A percentile compares a stretch with the other conserved stretches of the same genome.
phyloP scores from a whole-genome alignment of 306 rosid genomes.

The Malus asiatica region DNA sequence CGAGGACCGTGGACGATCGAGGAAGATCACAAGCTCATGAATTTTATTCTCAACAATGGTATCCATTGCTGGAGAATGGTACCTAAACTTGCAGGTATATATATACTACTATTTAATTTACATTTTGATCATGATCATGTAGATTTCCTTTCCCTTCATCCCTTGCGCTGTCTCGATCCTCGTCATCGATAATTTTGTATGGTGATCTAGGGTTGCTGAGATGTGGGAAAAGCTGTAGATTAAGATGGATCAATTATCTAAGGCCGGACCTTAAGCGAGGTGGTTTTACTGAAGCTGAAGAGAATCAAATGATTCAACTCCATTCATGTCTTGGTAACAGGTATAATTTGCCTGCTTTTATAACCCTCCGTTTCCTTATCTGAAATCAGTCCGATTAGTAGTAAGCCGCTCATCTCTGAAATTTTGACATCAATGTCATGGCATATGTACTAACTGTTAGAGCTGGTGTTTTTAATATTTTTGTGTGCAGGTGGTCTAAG shows the following conservation, averaged over 20 bases:
- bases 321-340: slow-evolving; percentile 89
- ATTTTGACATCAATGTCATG: neutral
- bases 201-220: slow-evolving; percentile 61
- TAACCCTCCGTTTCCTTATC: neutral
- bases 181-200: neutral
- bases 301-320: slow-evolving; percentile 78
- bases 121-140: neutral
- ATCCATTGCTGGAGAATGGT: slow-evolving; percentile 94
- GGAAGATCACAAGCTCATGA: slow-evolving; percentile 86
- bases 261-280: slow-evolving; percentile 99
- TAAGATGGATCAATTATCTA: slow-evolving; percentile 94
- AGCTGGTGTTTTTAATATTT: neutral
- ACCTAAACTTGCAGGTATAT: slow-evolving; percentile 89
- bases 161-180: neutral
- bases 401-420: too few relatives aligned
- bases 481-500: slow-evolving; percentile 75
- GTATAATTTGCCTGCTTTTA: slow-evolving; percentile 14
- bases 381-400: too few relatives aligned
- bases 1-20: slow-evolving; percentile 98
- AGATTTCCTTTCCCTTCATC: neutral
- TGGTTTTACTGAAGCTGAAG: slow-evolving; percentile 75
- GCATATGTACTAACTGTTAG: neutral
- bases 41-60: slow-evolving; percentile 86
- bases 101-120: neutral
- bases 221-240: slow-evolving; percentile 96